phyloP scores from a whole-genome alignment of 2,329 filamentous ascomycete genomes.

The Fusarium virguliforme region DNA sequence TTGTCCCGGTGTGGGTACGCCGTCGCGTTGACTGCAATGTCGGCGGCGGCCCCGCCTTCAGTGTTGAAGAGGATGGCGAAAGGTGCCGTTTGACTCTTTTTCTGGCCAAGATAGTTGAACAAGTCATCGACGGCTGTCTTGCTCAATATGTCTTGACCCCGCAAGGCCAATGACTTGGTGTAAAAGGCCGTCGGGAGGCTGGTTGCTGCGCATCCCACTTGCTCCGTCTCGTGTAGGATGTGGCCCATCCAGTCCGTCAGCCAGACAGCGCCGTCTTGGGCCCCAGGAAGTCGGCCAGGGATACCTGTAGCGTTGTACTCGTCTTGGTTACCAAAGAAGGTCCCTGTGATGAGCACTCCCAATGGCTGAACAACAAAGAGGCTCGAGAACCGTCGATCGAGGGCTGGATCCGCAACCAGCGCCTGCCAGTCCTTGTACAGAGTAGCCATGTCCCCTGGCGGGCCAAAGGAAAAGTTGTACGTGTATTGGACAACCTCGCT shows the following conservation, averaged over 20 bases:
- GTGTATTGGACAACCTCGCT: constrained; percentile 72
- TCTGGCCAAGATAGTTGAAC: constrained; percentile 68
- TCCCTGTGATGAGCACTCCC: constrained; percentile 71
- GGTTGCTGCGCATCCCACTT: constrained; percentile 64
- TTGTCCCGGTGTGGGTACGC: constrained; percentile 77
- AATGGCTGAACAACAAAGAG: constrained; percentile 70
- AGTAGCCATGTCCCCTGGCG: constrained; percentile 63
- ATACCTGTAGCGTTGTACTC: constrained; percentile 71
- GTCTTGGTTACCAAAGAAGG: constrained; percentile 72
- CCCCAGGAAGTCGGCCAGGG: constrained; percentile 61
- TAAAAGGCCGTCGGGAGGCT: constrained; percentile 69
- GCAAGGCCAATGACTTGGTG: constrained; percentile 71
- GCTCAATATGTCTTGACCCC: constrained; percentile 64
- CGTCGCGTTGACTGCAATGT: constrained; percentile 69
- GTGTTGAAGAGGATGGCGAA: constrained; percentile 77
- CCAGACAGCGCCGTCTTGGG: constrained; percentile 61
- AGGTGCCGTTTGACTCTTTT: constrained; percentile 66
- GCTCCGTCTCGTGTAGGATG: constrained; percentile 68
- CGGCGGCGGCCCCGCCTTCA: constrained; percentile 72
- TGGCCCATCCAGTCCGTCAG: constrained; percentile 75
- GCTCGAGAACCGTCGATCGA: constrained; percentile 73
- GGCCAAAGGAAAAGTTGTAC: constrained; percentile 68
- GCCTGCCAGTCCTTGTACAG: constrained; percentile 73
- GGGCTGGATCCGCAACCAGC: constrained; percentile 67
- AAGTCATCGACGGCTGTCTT: constrained; percentile 63